Evolutionary conservation across 352 stramenopile species (phyloP).

Genomic region (Pythium biforme): DNA sequence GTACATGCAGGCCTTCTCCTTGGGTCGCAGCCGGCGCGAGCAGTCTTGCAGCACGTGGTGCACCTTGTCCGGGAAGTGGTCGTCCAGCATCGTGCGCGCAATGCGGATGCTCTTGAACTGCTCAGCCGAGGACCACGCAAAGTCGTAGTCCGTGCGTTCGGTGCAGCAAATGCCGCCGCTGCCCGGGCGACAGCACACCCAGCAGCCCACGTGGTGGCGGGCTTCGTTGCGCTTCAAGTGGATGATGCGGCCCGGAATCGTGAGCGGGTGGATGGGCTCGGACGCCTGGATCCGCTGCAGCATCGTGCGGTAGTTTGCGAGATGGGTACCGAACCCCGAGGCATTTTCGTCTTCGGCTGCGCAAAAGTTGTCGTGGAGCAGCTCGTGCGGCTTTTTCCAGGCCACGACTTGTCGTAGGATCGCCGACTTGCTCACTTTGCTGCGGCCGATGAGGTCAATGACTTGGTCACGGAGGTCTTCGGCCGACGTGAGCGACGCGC

Average conservation of each 20-base stretch:
- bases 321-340: conserved; percentile 53
- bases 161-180: conserved; percentile 80
- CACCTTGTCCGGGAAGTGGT: conserved; percentile 88
- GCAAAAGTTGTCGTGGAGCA: conserved; percentile 51
- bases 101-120: conserved; percentile 78
- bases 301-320: conserved; percentile 85
- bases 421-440: conserved; percentile 81
- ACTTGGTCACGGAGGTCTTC: conserved; percentile 80
- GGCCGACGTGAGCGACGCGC: conserved; percentile 70
- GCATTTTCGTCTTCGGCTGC: not conserved
- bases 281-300: conserved; percentile 77
- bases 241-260: conserved; percentile 73
- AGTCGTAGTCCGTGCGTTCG: conserved; percentile 79
- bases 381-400: conserved; percentile 75
- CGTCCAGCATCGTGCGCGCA: conserved; percentile 82
- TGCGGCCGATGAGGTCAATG: conserved; percentile 80
- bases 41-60: conserved; percentile 85
- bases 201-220: conserved; percentile 49
- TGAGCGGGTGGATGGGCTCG: conserved; percentile 78
- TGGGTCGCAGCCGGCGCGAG: conserved; percentile 31
- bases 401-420: conserved; percentile 80
- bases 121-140: conserved; percentile 55
- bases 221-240: conserved; percentile 66
- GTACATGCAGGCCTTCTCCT: conserved; percentile 44
- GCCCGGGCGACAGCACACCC: conserved; percentile 79